Conservation (phyloP, 2,329 filamentous ascomycete genomes). For the Trichoderma sp. region DNA sequence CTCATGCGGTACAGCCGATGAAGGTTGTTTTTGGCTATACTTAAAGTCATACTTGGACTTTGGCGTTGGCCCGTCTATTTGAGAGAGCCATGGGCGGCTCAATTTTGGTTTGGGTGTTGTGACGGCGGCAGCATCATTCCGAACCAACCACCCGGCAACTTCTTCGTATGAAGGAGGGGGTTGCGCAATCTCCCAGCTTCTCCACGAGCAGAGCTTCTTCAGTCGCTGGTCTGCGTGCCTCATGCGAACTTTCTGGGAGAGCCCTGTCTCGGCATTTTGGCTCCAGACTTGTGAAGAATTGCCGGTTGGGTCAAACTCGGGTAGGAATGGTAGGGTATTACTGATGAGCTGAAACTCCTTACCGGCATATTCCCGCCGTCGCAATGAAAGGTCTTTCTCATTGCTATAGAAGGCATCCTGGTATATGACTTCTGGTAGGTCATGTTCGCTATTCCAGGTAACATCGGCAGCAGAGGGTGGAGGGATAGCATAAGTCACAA, state of each 20-base stretch:
- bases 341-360: constrained; percentile 78
- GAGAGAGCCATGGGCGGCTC: constrained; percentile 56
- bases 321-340: constrained; percentile 73
- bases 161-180: constrained; percentile 69
- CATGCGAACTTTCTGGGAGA: constrained; percentile 50
- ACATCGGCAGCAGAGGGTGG: constrained; percentile 29
- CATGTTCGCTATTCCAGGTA: constrained; percentile 27
- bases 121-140: background rate
- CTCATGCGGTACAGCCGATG: constrained; percentile 76
- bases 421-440: constrained; percentile 68
- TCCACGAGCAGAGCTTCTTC: constrained; percentile 49
- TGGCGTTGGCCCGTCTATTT: constrained; percentile 87
- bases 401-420: constrained; percentile 83
- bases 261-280: background rate
- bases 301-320: constrained; percentile 68
- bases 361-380: constrained; percentile 79
- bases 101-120: constrained; percentile 16
- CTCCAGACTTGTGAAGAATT: background rate
- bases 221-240: constrained; percentile 51
- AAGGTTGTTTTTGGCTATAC: constrained; percentile 73
- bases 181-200: constrained; percentile 72
- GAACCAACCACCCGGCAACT: constrained; percentile 62
- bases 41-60: constrained; percentile 80
- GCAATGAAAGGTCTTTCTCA: constrained; percentile 76
- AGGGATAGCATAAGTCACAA: constrained; percentile 29